Evolutionary conservation across 257 asterid genomes (phyloP).

Genomic region (Solanum appendiculatum): DNA sequence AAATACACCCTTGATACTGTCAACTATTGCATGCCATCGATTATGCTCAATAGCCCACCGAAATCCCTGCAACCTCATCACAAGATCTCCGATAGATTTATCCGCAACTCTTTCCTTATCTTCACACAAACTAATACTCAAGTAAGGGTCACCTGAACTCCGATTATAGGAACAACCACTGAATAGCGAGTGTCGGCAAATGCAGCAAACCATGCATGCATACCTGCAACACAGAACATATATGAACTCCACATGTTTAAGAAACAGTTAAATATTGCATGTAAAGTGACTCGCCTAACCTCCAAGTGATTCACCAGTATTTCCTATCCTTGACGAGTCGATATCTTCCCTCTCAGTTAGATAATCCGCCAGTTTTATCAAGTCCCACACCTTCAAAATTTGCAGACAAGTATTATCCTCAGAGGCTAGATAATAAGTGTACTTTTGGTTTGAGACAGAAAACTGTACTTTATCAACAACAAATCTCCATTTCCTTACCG

Average conservation of each 20-base stretch:
- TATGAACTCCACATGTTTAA: background rate
- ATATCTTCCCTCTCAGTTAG: slow-evolving; percentile 39
- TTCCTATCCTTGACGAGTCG: slow-evolving; percentile 70
- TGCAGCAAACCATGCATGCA: slow-evolving; percentile 98
- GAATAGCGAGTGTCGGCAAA: slow-evolving; percentile 73
- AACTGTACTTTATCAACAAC: background rate
- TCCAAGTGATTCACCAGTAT: slow-evolving; percentile 99
- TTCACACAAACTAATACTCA: background rate
- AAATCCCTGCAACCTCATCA: slow-evolving; percentile 47
- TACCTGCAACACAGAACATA: slow-evolving; percentile 41
- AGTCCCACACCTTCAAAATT: slow-evolving; percentile 70
- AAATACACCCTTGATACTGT: slow-evolving; percentile 74
- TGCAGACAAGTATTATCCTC: background rate
- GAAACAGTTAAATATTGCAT: background rate
- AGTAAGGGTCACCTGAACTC: slow-evolving; percentile 62
- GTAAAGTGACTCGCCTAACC: slow-evolving; percentile 37
- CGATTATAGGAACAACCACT: slow-evolving; percentile 80
- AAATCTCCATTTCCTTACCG: slow-evolving; percentile 32
- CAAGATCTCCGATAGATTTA: background rate
- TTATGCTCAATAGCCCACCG: slow-evolving; percentile 87
- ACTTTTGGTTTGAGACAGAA: background rate
- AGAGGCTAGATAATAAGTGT: background rate
- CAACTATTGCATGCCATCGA: slow-evolving; percentile 83
- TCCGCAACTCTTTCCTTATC: background rate
- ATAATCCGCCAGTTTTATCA: slow-evolving; percentile 36